Base-by-base conservation (phyloP, 2,329 filamentous ascomycete genomes). In the Tolypocladium endophyticum region DNA sequence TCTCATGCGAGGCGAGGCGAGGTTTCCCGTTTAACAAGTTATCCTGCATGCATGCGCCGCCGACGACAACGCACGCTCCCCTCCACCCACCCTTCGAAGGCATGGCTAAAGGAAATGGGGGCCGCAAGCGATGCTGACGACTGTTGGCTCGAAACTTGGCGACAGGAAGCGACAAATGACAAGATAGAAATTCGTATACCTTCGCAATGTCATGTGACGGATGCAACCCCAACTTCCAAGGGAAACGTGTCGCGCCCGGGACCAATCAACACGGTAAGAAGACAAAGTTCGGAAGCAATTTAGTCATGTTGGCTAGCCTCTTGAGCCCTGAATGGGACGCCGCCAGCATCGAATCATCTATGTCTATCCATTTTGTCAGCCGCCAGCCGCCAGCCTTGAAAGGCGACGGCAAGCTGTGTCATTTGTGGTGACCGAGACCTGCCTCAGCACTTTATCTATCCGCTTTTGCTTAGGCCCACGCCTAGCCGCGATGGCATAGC, bases 11-110 rank as follows among this genome's bases (percentile, higher is more conserved):
- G 41, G 55, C 35, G 38, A 56, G 7, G 55, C 55, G 55, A 56
- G 55, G 55, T 56, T 56, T 25, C 39, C 30, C 36, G 47, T 54
- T 52, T 59, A 50, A 55, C 57, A 58, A 28, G 47, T 25, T 58
- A 38, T 55, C 18, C 57, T 45, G 57, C 57, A 59, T 59, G 50
- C 57, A 53, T 35, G 50, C 50, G 50, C 50, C 47, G 33, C 50
- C 50, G 25, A 58, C 35, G 25, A 55, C 36, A 38, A 56, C 38
- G 30, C 50, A 11, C 50, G 20, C 50, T 20, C 47, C 50, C 30
- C 50, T 4, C 18, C 50, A 18, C 30, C 30, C 9, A 23, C 14
- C 50, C 9, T n/a, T 23, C 30, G 35, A n/a, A n/a, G 28, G 50
- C 50, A 33, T 53, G 50, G n/a, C 50, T n/a, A 18, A 18, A 20